A percentile compares a stretch with the other conserved stretches of the same genome.
Evolutionary conservation across 2,329 filamentous ascomycete species (phyloP).

Genomic region (Cladophialophora bantiana): DNA sequence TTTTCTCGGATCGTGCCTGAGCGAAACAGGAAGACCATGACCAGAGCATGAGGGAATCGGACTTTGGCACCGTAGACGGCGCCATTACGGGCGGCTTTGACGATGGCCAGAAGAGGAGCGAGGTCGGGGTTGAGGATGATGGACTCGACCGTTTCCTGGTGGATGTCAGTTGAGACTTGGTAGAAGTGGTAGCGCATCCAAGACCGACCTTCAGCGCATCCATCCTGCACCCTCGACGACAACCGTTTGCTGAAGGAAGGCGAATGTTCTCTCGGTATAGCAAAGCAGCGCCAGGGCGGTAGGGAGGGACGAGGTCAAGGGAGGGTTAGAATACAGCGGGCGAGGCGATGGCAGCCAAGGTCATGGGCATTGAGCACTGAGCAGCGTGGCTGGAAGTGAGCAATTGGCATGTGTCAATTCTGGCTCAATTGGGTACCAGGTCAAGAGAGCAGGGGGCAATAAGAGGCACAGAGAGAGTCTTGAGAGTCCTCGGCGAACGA

Average conservation of each 20-base stretch:
- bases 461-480: constrained; percentile 3
- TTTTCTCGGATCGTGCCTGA: constrained; percentile 90
- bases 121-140: constrained; percentile 54
- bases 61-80: constrained; percentile 97
- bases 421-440: constrained; percentile 9
- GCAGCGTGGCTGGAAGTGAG: constrained; percentile 1
- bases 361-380: constrained; percentile 11
- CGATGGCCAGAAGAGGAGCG: constrained; percentile 80
- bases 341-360: constrained; percentile 12
- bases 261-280: background rate
- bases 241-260: background rate
- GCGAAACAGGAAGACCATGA: constrained; percentile 98
- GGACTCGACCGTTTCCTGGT: constrained; percentile 33
- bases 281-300: background rate
- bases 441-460: constrained; percentile 10
- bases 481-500: constrained; percentile 22
- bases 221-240: constrained; percentile 14
- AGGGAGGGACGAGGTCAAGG: background rate
- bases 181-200: background rate
- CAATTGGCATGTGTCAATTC: constrained; percentile 22
- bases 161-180: constrained; percentile 1
- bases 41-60: constrained; percentile 95
- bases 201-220: constrained; percentile 31
- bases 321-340: background rate
- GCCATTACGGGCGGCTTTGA: constrained; percentile 96